Percentiles rank a stretch among this genome's conserved stretches.
phyloP scores from a whole-genome alignment of 768 basidiomycete species.

The Leccinum longicurvipes region DNA sequence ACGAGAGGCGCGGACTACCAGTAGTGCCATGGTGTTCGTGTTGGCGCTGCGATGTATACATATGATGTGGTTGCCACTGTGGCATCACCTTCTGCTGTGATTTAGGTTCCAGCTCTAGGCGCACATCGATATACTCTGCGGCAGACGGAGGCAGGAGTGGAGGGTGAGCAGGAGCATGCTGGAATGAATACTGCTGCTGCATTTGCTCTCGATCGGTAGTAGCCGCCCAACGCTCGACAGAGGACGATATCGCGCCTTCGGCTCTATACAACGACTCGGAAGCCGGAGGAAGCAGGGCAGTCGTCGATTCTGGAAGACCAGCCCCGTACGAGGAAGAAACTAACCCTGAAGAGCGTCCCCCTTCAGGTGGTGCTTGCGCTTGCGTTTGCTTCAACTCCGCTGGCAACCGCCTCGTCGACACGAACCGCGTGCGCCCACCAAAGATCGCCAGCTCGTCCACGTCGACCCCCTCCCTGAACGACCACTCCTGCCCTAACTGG shows the following conservation, averaged over 20 bases:
- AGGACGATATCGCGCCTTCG: slow-evolving; percentile 11
- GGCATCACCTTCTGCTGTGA: slow-evolving; percentile 1
- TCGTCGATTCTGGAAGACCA: not conserved
- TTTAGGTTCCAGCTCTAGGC: too few relatives aligned
- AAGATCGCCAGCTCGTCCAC: slow-evolving; percentile 69
- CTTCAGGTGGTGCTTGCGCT: slow-evolving; percentile 1
- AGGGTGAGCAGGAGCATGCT: too few relatives aligned
- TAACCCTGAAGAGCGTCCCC: slow-evolving; percentile 2
- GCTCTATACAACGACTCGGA: slow-evolving; percentile 15
- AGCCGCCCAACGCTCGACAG: slow-evolving; percentile 14
- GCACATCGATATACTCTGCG: slow-evolving; percentile 2
- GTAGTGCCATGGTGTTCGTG: slow-evolving; percentile 1
- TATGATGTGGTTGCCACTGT: slow-evolving; percentile 12
- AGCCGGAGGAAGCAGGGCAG: not conserved
- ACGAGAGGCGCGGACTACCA: slow-evolving; percentile 1
- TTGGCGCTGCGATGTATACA: slow-evolving; percentile 22
- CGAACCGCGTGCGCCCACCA: slow-evolving; percentile 62
- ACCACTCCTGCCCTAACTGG: slow-evolving; percentile 43
- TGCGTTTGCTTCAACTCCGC: slow-evolving; percentile 13
- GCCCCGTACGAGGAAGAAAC: not conserved
- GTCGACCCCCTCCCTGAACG: slow-evolving; percentile 47
- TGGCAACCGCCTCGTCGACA: slow-evolving; percentile 42
- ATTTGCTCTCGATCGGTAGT: slow-evolving; percentile 13
- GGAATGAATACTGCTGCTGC: not conserved
- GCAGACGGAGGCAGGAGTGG: not conserved